phyloP scores from a whole-genome alignment of 208 protist genomes.

The Crithidia thermophila region DNA sequence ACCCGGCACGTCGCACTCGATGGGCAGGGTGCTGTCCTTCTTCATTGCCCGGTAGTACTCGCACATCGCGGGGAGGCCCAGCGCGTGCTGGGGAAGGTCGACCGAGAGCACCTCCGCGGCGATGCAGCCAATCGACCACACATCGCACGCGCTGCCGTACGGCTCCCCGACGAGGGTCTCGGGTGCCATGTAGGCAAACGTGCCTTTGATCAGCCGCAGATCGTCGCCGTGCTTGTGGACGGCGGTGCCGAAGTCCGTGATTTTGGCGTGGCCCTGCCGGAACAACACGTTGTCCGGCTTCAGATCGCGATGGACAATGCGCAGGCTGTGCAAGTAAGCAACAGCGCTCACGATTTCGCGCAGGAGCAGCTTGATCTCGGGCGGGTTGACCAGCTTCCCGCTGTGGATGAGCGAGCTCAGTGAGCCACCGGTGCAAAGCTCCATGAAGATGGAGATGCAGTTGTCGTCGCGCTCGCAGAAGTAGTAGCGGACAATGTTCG shows the following conservation, averaged over 20 bases:
- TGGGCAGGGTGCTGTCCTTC: slow-evolving; percentile 39
- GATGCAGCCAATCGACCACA: slow-evolving; percentile 96
- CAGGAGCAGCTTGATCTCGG: slow-evolving; percentile 59
- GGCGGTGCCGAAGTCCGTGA: slow-evolving; percentile 86
- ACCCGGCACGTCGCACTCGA: slow-evolving; percentile 57
- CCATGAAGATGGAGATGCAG: slow-evolving; percentile 92
- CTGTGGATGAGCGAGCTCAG: slow-evolving; percentile 60
- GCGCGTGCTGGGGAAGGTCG: slow-evolving; percentile 49
- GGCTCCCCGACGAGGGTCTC: slow-evolving; percentile 87
- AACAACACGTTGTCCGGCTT: slow-evolving; percentile 90
- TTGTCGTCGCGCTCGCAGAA: slow-evolving; percentile 80
- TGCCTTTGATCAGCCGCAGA: slow-evolving; percentile 67
- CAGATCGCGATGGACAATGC: slow-evolving; percentile 84
- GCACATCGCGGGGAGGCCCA: slow-evolving; percentile 71
- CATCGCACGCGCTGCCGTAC: slow-evolving; percentile 93
- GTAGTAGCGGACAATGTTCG: slow-evolving; percentile 86
- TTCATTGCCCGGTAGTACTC: slow-evolving; percentile 71
- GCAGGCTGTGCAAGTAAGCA: slow-evolving; percentile 74
- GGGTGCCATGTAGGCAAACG: slow-evolving; percentile 92
- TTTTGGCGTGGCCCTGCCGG: slow-evolving; percentile 60
- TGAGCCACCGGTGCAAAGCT: slow-evolving; percentile 83
- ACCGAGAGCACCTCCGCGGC: slow-evolving; percentile 86
- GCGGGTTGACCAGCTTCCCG: slow-evolving; percentile 40
- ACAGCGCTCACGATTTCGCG: slow-evolving; percentile 73
- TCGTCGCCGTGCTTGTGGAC: slow-evolving; percentile 54